These are phyloP conservation scores for Lyophyllum decastes DNA, from an alignment of 768 basidiomycete species.

Conservation along the genomic window DNA sequence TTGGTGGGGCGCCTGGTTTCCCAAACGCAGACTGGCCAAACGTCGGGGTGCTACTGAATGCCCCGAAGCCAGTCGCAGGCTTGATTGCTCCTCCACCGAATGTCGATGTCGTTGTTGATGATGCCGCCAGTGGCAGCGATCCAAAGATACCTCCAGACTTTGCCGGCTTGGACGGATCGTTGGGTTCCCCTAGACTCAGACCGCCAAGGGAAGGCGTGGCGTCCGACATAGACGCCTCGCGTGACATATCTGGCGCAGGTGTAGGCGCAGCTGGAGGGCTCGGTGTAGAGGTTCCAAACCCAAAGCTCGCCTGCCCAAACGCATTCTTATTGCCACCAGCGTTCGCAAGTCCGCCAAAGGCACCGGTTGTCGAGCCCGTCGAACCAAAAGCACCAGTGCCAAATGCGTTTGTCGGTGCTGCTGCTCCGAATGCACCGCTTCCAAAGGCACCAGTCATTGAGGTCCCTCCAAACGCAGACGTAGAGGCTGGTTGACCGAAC, in stretches of 20 bases:
- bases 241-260: conserved; percentile 35
- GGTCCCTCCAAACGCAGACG: conserved; percentile 6
- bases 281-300: conserved; percentile 15
- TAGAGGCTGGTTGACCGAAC: neutral
- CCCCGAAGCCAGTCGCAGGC: conserved; percentile 45
- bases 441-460: conserved; percentile 23
- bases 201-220: conserved; percentile 34
- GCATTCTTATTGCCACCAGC: conserved; percentile 15
- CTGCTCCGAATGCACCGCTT: conserved; percentile 10
- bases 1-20: conserved; percentile 26
- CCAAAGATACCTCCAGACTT: conserved; percentile 38
- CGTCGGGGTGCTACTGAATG: conserved; percentile 34
- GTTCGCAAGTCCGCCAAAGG: conserved; percentile 17
- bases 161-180: conserved; percentile 26
- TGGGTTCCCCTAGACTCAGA: conserved; percentile 22
- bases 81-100: conserved; percentile 33
- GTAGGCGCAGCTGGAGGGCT: conserved; percentile 14
- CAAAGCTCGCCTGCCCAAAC: conserved; percentile 32
- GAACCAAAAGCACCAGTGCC: conserved; percentile 20
- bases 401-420: conserved; percentile 23
- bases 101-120: conserved; percentile 23
- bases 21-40: conserved; percentile 44
- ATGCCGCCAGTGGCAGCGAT: conserved; percentile 27
- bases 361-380: conserved; percentile 15
- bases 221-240: conserved; percentile 51